These are phyloP conservation scores for Millerozyma miso DNA, from an alignment of 805 yeast species.

Conservation along the genomic window DNA sequence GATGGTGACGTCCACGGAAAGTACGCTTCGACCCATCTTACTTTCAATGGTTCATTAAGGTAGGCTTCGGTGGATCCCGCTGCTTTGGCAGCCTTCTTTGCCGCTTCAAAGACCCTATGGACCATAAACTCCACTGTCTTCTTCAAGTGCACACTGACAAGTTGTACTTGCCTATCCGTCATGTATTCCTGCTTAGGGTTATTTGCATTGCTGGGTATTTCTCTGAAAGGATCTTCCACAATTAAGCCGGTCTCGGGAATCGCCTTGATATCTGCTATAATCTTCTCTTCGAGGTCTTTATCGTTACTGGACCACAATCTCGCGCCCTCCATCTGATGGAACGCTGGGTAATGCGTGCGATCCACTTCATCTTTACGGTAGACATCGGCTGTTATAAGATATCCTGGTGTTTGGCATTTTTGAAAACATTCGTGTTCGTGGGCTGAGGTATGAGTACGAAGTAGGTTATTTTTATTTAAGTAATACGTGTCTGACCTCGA, in stretches of 20 bases:
- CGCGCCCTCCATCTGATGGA: conserved; percentile 98
- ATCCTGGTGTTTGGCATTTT: conserved; percentile 69
- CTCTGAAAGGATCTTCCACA: conserved; percentile 65
- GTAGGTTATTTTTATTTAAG: conserved; percentile 62
- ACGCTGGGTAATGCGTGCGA: conserved; percentile 93
- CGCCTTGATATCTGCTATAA: conserved; percentile 50
- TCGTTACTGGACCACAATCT: conserved; percentile 67
- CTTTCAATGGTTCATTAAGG: conserved; percentile 69
- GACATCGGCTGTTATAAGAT: conserved; percentile 91
- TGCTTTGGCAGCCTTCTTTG: conserved; percentile 54
- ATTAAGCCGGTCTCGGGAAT: conserved; percentile 66
- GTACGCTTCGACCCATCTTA: conserved; percentile 92
- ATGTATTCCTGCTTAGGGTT: conserved; percentile 83
- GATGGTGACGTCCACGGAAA: conserved; percentile 99
- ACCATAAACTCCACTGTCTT: conserved; percentile 82
- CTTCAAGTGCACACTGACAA: conserved; percentile 75
- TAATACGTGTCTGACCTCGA: conserved; percentile 91
- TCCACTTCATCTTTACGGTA: conserved; percentile 95
- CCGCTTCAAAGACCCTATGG: conserved; percentile 73
- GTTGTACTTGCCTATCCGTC: conserved; percentile 62
- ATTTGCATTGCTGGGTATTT: conserved; percentile 44
- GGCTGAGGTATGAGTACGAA: conserved; percentile 95
- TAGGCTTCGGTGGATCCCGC: conserved; percentile 59
- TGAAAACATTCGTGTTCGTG: conserved; percentile 88
- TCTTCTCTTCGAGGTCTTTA: conserved; percentile 37